Base-by-base conservation (phyloP, 1,284 basidiomycete species). In the Peniophora sp. region DNA sequence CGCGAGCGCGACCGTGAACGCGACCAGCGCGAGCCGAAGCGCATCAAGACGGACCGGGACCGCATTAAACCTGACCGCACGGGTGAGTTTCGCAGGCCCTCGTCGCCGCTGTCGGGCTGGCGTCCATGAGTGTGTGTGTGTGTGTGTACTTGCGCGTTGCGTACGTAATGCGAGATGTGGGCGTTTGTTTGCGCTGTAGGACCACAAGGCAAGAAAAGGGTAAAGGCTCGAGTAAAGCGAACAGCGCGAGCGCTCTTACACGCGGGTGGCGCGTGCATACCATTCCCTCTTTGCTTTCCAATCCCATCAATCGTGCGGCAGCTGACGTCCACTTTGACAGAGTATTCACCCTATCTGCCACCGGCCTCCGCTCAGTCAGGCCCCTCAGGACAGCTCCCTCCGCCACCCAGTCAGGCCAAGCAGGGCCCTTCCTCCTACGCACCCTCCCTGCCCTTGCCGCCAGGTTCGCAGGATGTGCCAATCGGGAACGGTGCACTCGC, bases 21-120 rank as follows among this genome's bases (percentile, higher is more conserved):
- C 39, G 64, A 64, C 53, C 45, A 59, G 36, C 61, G 72, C 49
- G 74, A 77, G 49, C 63, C 69, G 32, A 75, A 76, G 57, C 68
- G 75, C 44, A 68, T 73, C 54, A 77, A 76, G 58, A 62, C 58
- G 43, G 59, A 63, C 54, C 38, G 38, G 6, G 27, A 32, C 27
- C 55, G 65, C 39, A 64, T 67, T 59, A 69, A 69, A 58, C 52
- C 56, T 32, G 67, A 70, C 61, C 60, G 67, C 50, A 56, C 63
- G 57, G 61, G 64, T 66, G 56, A 39, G 61, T 58, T 48, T 47
- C 43, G 49, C 43, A 11, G 27, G 27, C 27, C 27, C 12, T 45
- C 47, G 34, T 25, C 45, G 34, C 36, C 27, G 45, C 35, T 47
- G 14, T 48, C 39, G 35, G 47, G 36, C 50, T 27, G 22, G 34